These are phyloP conservation scores for Phytophthora rubi DNA, from an alignment of 352 stramenopile genomes.

Conservation along the genomic window DNA sequence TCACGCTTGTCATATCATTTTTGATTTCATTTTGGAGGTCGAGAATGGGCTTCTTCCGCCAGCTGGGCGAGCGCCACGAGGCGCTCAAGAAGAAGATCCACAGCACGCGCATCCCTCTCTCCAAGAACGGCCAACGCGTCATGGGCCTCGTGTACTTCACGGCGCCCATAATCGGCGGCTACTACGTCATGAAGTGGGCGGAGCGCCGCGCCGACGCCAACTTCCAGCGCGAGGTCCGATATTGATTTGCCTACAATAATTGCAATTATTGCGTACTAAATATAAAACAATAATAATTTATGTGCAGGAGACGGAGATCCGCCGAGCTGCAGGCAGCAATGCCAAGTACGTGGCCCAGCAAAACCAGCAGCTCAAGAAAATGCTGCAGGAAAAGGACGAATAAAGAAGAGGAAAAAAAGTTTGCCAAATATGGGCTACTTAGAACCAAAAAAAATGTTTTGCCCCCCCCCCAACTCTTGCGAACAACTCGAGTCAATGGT, in stretches of 20 bases:
- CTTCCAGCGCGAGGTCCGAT: slow-evolving; percentile 68
- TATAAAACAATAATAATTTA: not conserved
- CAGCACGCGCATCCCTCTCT: slow-evolving; percentile 90
- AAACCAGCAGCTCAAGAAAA: slow-evolving; percentile 68
- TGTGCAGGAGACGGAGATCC: slow-evolving; percentile 69
- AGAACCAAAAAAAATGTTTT: too few species aligned
- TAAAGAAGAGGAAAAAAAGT: slow-evolving; percentile 9
- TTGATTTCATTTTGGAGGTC: not conserved
- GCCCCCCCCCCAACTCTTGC: too few species aligned
- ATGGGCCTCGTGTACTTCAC: slow-evolving; percentile 94
- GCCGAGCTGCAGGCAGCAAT: slow-evolving; percentile 52
- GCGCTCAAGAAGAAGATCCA: slow-evolving; percentile 93
- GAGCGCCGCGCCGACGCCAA: slow-evolving; percentile 75
- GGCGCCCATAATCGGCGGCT: slow-evolving; percentile 86
- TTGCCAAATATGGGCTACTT: not conserved
- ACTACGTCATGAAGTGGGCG: slow-evolving; percentile 94
- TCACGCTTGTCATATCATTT: slow-evolving; percentile 3
- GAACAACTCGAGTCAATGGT: not conserved
- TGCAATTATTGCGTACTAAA: not conserved
- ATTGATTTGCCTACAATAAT: slow-evolving; percentile 1
- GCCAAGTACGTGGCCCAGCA: slow-evolving; percentile 65
- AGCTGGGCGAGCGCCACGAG: slow-evolving; percentile 82
- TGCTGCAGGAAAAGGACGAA: slow-evolving; percentile 52
- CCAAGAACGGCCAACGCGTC: slow-evolving; percentile 77
- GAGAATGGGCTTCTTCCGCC: slow-evolving; percentile 80